Evolutionary conservation across 1,284 basidiomycete genomes (phyloP).

Genomic region (Athelia sp.): DNA sequence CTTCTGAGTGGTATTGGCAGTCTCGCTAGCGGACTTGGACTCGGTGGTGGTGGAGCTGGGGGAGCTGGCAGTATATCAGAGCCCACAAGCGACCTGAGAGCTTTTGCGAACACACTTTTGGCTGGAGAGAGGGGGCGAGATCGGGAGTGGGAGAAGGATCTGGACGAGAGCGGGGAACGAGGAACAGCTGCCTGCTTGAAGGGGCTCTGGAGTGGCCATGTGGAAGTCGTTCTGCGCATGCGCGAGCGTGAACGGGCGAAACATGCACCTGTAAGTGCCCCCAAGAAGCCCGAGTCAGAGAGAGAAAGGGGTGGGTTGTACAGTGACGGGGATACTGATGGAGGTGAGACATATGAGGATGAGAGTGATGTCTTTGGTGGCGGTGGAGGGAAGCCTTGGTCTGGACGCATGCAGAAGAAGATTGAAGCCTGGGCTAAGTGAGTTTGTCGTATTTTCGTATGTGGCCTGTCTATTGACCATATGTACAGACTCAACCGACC

Average conservation of each 20-base stretch:
- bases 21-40: conserved; percentile 32
- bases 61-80: conserved; percentile 26
- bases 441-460: conserved; percentile 15
- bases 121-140: conserved; percentile 27
- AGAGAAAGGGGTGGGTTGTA: conserved; percentile 17
- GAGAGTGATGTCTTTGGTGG: conserved; percentile 24
- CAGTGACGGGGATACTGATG: conserved; percentile 17
- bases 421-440: conserved; percentile 68
- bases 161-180: conserved; percentile 28
- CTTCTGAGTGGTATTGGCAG: conserved; percentile 30
- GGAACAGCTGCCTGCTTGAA: conserved; percentile 28
- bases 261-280: neutral
- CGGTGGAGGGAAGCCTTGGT: conserved; percentile 42
- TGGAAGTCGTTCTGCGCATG: conserved; percentile 20
- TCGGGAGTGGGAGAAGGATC: conserved; percentile 30
- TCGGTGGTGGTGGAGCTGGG: conserved; percentile 22
- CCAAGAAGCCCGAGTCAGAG: conserved; percentile 6
- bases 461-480: conserved; percentile 1
- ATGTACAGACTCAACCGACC: conserved; percentile 10
- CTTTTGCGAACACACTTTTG: conserved; percentile 26
- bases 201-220: conserved; percentile 27
- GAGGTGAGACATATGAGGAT: conserved; percentile 15
- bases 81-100: conserved; percentile 40
- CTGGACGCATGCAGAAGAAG: conserved; percentile 60
- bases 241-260: conserved; percentile 26